A percentile compares a stretch with the other conserved stretches of the same genome.
Conservation (phyloP, 345 rosid species). For the Moricandia arvensis region DNA sequence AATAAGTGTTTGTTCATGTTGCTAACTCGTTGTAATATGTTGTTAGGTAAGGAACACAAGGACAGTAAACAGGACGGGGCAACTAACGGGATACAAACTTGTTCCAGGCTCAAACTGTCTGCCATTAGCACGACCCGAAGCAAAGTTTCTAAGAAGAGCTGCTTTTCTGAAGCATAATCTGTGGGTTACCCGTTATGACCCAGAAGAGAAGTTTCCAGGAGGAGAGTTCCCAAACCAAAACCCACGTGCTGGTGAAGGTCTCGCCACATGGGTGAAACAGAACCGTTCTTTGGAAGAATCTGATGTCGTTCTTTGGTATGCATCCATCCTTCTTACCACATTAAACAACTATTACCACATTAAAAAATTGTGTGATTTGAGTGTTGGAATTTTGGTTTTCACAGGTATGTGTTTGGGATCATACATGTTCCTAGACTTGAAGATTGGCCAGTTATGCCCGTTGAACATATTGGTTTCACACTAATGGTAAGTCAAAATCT, state of each 20-base stretch:
- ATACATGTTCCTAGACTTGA: constrained; percentile 87
- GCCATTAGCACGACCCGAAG: constrained; percentile 84
- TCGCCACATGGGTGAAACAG: constrained; percentile 80
- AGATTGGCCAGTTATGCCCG: constrained; percentile 97
- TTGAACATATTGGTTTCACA: constrained; percentile 76
- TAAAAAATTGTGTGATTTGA: background rate
- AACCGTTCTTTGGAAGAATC: constrained; percentile 81
- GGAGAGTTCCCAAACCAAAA: constrained; percentile 95
- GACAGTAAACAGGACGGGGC: constrained; percentile 87
- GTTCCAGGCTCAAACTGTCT: constrained; percentile 87
- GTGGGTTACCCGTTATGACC: constrained; percentile 78
- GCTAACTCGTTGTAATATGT: constrained; percentile 8
- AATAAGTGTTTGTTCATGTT: background rate
- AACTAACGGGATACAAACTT: constrained; percentile 77
- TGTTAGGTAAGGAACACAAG: constrained; percentile 83
- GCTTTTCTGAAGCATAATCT: constrained; percentile 81
- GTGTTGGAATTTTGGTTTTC: background rate
- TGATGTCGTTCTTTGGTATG: constrained; percentile 79
- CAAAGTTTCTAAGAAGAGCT: constrained; percentile 83
- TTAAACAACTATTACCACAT: constrained; percentile 1
- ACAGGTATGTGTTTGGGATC: constrained; percentile 89
- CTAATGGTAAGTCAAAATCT: constrained; percentile 56
- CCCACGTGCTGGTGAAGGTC: constrained; percentile 85
- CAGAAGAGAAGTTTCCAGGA: constrained; percentile 73
- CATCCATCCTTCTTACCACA: constrained; percentile 22